Conservation (phyloP, 1,284 basidiomycete species). For the Naganishia sp. region DNA sequence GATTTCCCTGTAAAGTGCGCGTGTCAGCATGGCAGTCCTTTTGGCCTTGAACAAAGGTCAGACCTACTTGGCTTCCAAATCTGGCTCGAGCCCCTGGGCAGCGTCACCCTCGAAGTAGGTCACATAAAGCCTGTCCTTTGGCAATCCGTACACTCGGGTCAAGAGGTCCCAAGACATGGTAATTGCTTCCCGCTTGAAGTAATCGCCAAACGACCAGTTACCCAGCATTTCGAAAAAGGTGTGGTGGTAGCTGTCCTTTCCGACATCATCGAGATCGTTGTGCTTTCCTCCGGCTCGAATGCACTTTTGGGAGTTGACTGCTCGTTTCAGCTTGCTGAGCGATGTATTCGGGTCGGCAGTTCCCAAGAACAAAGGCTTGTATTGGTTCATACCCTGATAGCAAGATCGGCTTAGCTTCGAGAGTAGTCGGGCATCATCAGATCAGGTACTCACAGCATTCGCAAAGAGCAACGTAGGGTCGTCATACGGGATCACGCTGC, state of each 20-base stretch:
- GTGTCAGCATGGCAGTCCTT: not conserved
- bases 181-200: slow-evolving; percentile 98
- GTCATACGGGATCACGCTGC: slow-evolving; percentile 92
- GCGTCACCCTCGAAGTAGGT: slow-evolving; percentile 96
- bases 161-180: slow-evolving; percentile 91
- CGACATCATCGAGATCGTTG: slow-evolving; percentile 97
- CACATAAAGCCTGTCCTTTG: slow-evolving; percentile 89
- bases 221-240: slow-evolving; percentile 99
- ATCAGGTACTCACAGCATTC: slow-evolving; percentile 68
- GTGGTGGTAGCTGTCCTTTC: slow-evolving; percentile 72
- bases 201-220: slow-evolving; percentile 99
- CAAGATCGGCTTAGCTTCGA: slow-evolving; percentile 8
- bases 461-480: slow-evolving; percentile 96
- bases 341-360: slow-evolving; percentile 91
- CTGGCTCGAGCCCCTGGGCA: slow-evolving; percentile 81
- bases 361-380: slow-evolving; percentile 94
- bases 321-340: slow-evolving; percentile 84
- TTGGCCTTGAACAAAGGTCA: not conserved
- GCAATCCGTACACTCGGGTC: slow-evolving; percentile 79
- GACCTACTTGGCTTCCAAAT: slow-evolving; percentile 70
- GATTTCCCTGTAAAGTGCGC: slow-evolving; percentile 59
- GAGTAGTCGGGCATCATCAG: slow-evolving; percentile 5
- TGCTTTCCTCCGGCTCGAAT: slow-evolving; percentile 98
- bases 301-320: slow-evolving; percentile 95
- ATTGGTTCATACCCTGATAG: slow-evolving; percentile 91